Percentiles rank a stretch among this genome's conserved stretches.
Conservation (phyloP, 495 filamentous ascomycete genomes). For the Oidiodendron maius region DNA sequence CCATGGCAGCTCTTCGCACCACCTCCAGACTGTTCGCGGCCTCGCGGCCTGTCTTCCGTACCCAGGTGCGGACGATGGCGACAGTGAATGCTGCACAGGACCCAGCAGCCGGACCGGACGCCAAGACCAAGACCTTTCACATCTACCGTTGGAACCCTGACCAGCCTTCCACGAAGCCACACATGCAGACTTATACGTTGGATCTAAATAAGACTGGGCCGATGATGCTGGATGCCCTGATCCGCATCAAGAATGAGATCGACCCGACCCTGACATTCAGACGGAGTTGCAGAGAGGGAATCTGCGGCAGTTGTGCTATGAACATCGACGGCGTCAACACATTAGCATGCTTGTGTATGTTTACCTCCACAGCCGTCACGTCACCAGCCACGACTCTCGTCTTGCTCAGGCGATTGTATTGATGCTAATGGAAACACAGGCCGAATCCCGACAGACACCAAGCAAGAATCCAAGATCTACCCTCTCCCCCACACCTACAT, state of each 20-base stretch:
- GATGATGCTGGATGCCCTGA: constrained; percentile 95
- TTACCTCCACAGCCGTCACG: too few species aligned
- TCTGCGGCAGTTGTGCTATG: constrained; percentile 98
- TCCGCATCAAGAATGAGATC: constrained; percentile 97
- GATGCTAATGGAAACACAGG: constrained; percentile 51
- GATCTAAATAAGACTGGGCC: constrained; percentile 98
- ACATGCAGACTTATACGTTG: constrained; percentile 89
- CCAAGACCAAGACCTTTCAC: constrained; percentile 89
- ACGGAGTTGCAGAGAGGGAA: constrained; percentile 91
- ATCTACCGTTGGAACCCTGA: constrained; percentile 99
- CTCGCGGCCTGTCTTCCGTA: constrained; percentile 42
- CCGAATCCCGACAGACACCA: constrained; percentile 83
- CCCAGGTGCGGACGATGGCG: constrained; percentile 14
- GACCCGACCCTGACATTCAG: constrained; percentile 96
- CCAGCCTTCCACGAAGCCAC: constrained; percentile 79
- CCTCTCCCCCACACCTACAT: constrained; percentile 98
- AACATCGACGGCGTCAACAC: constrained; percentile 99
- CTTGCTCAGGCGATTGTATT: too few species aligned
- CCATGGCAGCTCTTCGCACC: constrained; percentile 77
- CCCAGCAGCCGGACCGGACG: constrained; percentile 43
- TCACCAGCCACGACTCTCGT: too few species aligned
- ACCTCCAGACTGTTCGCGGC: constrained; percentile 57
- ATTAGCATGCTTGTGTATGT: constrained; percentile 93
- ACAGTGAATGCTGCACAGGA: constrained; percentile 27
- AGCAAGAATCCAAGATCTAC: constrained; percentile 87